These are phyloP conservation scores for Fraxinus angustifolia DNA, from an alignment of 305 asterid genomes.

Conservation along the genomic window DNA sequence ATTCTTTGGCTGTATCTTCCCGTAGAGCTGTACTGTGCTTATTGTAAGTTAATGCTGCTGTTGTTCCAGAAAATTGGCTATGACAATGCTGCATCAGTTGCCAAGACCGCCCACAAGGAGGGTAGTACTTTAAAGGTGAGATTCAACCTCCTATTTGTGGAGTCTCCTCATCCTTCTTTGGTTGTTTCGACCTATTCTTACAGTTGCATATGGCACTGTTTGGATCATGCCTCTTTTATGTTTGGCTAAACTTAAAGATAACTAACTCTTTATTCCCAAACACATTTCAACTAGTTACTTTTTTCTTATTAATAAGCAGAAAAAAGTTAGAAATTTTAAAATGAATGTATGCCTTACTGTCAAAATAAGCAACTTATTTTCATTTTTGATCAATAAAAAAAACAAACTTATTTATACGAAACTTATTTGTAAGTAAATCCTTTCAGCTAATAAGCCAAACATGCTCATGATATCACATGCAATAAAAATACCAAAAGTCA, in stretches of 20 bases:
- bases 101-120: slow-evolving; percentile 97
- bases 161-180: not conserved
- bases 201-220: not conserved
- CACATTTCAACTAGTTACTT: not conserved
- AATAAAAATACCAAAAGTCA: not conserved
- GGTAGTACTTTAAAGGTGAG: slow-evolving; percentile 79
- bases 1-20: not conserved
- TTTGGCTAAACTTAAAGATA: not conserved
- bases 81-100: slow-evolving; percentile 88
- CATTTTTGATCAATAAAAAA: not conserved
- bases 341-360: not conserved
- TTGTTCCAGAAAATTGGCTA: slow-evolving; percentile 78
- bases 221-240: not conserved
- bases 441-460: not conserved
- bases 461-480: not conserved
- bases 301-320: not conserved
- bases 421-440: not conserved
- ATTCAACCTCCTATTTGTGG: not conserved
- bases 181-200: not conserved
- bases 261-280: not conserved
- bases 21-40: not conserved
- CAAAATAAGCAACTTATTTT: not conserved
- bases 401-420: not conserved
- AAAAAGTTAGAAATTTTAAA: not conserved
- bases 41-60: slow-evolving; percentile 6